Evolutionary conservation across 495 filamentous ascomycete species (phyloP).

Genomic region (Penicillium atrosanguineum): DNA sequence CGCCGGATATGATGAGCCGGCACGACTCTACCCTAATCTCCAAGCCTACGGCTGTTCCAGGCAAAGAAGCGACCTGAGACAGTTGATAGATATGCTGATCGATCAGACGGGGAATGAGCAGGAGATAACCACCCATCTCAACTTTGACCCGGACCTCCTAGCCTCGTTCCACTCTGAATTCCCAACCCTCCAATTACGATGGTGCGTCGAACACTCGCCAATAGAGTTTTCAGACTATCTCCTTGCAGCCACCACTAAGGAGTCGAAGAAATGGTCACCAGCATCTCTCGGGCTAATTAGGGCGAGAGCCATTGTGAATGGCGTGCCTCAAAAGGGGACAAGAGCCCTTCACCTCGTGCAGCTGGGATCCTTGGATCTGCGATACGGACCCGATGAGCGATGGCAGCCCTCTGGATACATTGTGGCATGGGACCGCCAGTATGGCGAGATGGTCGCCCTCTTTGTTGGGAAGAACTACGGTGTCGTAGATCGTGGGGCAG

Average conservation of each 20-base stretch:
- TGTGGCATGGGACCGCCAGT: constrained; percentile 38
- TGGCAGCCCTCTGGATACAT: constrained; percentile 38
- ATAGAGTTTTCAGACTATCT: constrained; percentile 24
- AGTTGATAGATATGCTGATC: constrained; percentile 30
- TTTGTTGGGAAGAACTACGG: constrained; percentile 24
- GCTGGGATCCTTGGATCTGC: constrained; percentile 33
- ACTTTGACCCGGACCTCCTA: neutral
- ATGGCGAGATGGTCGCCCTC: constrained; percentile 27
- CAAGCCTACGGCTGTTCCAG: constrained; percentile 31
- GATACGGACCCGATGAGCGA: constrained; percentile 3
- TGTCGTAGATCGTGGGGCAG: constrained; percentile 17
- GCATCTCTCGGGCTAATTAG: constrained; percentile 32
- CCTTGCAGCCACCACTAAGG: constrained; percentile 9
- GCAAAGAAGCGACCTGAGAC: constrained; percentile 23
- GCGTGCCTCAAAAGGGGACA: constrained; percentile 11
- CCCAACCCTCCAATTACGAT: constrained; percentile 23
- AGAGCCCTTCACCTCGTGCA: constrained; percentile 33
- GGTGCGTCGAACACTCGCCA: constrained; percentile 31
- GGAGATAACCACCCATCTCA: constrained; percentile 10
- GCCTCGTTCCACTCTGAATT: neutral
- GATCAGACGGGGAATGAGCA: constrained; percentile 28
- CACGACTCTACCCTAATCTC: constrained; percentile 31
- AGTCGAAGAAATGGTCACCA: constrained; percentile 12
- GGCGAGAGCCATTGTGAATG: constrained; percentile 18
- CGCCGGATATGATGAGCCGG: constrained; percentile 24